Base-by-base conservation (phyloP, 495 filamentous ascomycete genomes). In the Collariella sp. region DNA sequence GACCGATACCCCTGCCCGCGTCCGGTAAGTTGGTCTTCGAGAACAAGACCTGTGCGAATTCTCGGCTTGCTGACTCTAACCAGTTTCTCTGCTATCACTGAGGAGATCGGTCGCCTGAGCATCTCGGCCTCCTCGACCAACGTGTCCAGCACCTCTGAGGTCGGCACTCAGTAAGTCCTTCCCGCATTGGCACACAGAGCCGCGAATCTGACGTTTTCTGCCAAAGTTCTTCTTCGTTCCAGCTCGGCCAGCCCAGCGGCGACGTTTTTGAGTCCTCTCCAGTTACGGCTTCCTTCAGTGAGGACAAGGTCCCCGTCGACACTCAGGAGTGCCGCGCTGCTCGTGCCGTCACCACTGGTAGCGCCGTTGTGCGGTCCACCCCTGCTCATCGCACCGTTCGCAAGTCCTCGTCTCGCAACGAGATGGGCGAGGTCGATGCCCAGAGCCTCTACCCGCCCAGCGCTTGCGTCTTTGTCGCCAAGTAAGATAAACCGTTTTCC, bases 391-490 rank as follows among this genome's bases (percentile, higher is more conserved):
- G 39, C 36, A 11, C n/a, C 24, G 19, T 43, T 45, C 15, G 19
- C 45, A 13, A 7, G 23, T 15, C 39, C 20, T 34, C 40, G 7
- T 40, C 55, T 19, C 56, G 39, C 46, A 41, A 56, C 26, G 22
- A 60, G 26, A 49, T 40, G 16, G 46, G 48, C 18, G 48, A 46
- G 9, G 16, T 76, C n/a, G 81, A 82, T 52, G 76, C 79, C n/a
- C 82, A 84, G 56, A 68, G 67, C 6, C 62, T 79, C 43, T 80
- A 78, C 44, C 75, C 76, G 7, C 68, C 79, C 3, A 71, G 68
- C 29, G 74, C 77, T 53, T 83, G 82, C 56, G 72, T 84, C 15
- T 84, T 85, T 54, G 79, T 84, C 41, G 82, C 82, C 10, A 85
- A 85, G 82, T 83, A 71, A 69, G 77, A n/a, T 75, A 18, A 23